Evolutionary conservation across 208 protist genomes (phyloP), one percentile per base, ranked within the genome.

Genomic region (Eutreptiella sp.): DNA sequence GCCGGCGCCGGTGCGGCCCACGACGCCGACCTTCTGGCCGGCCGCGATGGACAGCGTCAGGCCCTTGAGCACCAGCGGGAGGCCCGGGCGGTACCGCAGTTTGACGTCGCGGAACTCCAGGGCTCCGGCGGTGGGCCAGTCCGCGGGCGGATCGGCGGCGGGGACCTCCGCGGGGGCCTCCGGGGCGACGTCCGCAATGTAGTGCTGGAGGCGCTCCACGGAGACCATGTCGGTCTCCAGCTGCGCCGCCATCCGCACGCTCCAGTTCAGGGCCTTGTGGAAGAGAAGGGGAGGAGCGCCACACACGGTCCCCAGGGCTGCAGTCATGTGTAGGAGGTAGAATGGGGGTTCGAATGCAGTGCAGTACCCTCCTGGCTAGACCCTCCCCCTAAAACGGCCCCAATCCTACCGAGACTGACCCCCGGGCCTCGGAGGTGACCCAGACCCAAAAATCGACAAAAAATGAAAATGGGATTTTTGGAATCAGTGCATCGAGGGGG

Each of bases 11-110:
- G 75, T 83, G 28, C 71, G 38, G 19, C 73, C 76, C n/a, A 76
- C 69, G 19, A 82, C 26, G 19, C 72, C 75, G 1, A 80, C 26
- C 34, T 90, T 92, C 68, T 91, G 69, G 19, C 72, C 70, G 23
- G 72, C 43, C 9, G 24, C 14, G 16, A 93, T 73, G 3, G 24
- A 19, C 28, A 84, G 79, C 52, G 35, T 75, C 27, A 93, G 59
- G 45, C 69, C 72, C 21, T 69, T 55, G 33, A 93, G 74, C 31
- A 90, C 85, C 9, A 77, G 78, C 32, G 78, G 79, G 23, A 81
- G 66, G n/a, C 70, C 80, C 1, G 57, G 42, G n/a, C 80, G 59
- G 70, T 94, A 94, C 28, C 79, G 76, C 60, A 91, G 66, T 24
- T 65, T 45, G 29, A 90, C 77, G 62, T 85, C 47, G 34, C 66